Conservation (phyloP, 352 stramenopile genomes). For the Globisporangium irregulare region DNA sequence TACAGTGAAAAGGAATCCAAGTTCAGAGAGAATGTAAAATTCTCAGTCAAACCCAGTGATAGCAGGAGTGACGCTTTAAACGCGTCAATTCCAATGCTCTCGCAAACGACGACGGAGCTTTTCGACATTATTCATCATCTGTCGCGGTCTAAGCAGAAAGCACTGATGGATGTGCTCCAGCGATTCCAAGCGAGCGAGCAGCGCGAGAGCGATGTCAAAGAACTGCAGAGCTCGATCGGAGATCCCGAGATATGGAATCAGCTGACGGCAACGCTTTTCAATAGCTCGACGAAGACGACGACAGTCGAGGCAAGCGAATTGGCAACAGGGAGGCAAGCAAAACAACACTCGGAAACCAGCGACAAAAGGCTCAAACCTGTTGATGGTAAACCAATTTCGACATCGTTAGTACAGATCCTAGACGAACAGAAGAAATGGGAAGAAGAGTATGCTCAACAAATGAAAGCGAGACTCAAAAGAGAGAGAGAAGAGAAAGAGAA, state of each 20-base stretch:
- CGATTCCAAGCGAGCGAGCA: constrained; percentile 61
- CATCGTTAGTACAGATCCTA: constrained; percentile 38
- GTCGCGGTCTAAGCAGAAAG: constrained; percentile 61
- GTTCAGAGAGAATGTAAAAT: neutral
- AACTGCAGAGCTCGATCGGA: constrained; percentile 56
- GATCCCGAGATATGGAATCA: constrained; percentile 79
- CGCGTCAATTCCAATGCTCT: constrained; percentile 21
- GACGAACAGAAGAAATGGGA: constrained; percentile 64
- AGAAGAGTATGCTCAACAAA: constrained; percentile 49
- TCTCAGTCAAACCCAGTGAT: too few relatives aligned
- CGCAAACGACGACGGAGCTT: constrained; percentile 55
- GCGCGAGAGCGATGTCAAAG: constrained; percentile 44
- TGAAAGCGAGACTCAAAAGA: constrained; percentile 38
- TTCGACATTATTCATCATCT: constrained; percentile 69
- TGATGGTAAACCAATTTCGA: constrained; percentile 6
- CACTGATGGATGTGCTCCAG: constrained; percentile 55
- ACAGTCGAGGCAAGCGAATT: neutral
- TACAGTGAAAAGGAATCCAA: neutral
- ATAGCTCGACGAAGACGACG: neutral
- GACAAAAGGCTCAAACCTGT: neutral
- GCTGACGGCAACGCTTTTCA: constrained; percentile 40
- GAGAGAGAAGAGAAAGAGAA: constrained; percentile 57
- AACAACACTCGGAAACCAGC: constrained; percentile 5
- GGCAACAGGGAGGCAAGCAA: neutral
- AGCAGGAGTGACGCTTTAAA: neutral